Evolutionary conservation across 148 eudicot species (phyloP).

Genomic region (Limonium bicolor): DNA sequence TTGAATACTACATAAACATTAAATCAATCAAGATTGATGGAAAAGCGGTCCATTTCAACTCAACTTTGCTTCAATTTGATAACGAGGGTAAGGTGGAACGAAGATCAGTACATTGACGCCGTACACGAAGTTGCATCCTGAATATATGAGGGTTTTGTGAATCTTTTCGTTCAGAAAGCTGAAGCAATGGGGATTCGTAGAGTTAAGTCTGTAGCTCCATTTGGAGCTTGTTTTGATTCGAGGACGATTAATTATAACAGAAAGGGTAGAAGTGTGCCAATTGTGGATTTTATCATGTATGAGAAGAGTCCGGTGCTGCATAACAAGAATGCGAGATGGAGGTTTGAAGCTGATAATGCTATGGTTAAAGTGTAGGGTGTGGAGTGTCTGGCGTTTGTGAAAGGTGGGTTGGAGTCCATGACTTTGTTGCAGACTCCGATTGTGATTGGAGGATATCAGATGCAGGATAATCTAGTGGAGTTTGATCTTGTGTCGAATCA

Average conservation of each 20-base stretch:
- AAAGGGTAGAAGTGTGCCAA: constrained; percentile 15
- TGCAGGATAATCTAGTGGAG: constrained; percentile 33
- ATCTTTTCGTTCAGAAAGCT: constrained; percentile 13
- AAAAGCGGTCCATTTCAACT: background rate
- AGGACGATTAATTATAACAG: constrained; percentile 9
- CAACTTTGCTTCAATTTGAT: background rate
- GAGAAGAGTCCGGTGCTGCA: constrained; percentile 12
- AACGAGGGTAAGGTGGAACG: constrained; percentile 3
- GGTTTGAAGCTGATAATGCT: constrained; percentile 33
- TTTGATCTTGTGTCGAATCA: constrained; percentile 20
- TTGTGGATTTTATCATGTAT: constrained; percentile 15
- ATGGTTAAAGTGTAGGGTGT: constrained; percentile 23
- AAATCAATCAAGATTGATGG: constrained; percentile 4
- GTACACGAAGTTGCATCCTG: constrained; percentile 21
- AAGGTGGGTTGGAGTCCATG: constrained; percentile 20
- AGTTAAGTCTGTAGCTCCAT: constrained; percentile 17
- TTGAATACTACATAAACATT: constrained; percentile 6
- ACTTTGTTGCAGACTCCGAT: constrained; percentile 15
- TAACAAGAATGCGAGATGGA: constrained; percentile 18
- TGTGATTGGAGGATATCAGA: constrained; percentile 33
- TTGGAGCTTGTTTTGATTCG: constrained; percentile 21
- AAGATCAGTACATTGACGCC: constrained; percentile 13
- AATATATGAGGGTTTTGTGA: constrained; percentile 16
- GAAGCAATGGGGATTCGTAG: constrained; percentile 9
- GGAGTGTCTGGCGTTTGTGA: constrained; percentile 28